Evolutionary conservation across 108 stramenopile genomes (phyloP), one percentile per base, ranked within the genome.

Genomic region (Conticribra guillardii): DNA sequence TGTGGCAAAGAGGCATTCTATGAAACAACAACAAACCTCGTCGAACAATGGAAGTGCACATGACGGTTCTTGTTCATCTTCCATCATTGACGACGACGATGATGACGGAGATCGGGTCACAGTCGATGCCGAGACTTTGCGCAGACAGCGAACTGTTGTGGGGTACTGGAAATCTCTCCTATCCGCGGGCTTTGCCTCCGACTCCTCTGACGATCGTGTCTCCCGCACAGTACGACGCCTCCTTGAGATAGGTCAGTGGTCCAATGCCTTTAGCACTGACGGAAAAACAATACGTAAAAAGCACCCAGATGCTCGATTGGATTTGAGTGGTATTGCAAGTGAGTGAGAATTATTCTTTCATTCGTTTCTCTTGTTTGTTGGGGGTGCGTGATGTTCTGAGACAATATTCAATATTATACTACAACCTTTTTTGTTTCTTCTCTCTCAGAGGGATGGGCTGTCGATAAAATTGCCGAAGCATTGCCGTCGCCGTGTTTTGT

Each of bases 281-380:
- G 52, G 53, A 16, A 67, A 68, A 26, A 49, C 46, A 11, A 74
- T 84, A 11, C 46, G 73, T 9, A 84, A 84, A 64, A 64, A 71
- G 29, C 64, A 79, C 24, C 49, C 29, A 27, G 79, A 69, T 37
- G 74, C 83, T 14, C 41, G 70, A 11, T 54, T 84, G 26, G 79
- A 84, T 53, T 56, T 84, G 30, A 61, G 55, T 60, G 83, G 83
- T 8, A 80, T 84, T 50, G 83, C 83, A 3, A 84, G n/a, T n/a
- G n/a, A n/a, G n/a, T n/a, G n/a, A n/a, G n/a, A n/a, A n/a, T n/a
- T n/a, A n/a, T n/a, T n/a, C n/a, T n/a, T n/a, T n/a, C n/a, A n/a
- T n/a, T n/a, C n/a, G n/a, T n/a, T n/a, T n/a, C n/a, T n/a, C n/a
- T n/a, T n/a, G n/a, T n/a, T n/a, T n/a, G n/a, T n/a, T n/a, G n/a